phyloP scores from a whole-genome alignment of 2,329 filamentous ascomycete genomes.

The Paraphoma chrysanthemicola region DNA sequence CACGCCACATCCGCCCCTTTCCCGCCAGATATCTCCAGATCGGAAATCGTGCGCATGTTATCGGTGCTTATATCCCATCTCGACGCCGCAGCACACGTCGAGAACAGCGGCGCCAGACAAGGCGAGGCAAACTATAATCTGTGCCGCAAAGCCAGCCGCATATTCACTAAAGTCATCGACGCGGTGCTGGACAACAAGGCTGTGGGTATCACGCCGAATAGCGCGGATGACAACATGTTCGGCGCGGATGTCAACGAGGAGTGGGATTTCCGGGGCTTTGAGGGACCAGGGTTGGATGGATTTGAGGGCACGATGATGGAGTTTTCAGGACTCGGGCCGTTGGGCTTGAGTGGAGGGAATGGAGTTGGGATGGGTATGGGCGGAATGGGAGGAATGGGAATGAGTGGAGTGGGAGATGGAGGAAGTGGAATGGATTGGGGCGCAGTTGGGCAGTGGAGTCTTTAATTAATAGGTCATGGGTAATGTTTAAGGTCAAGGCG shows the following conservation, averaged over 20 bases:
- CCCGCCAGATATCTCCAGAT: constrained; percentile 40
- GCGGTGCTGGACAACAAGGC: constrained; percentile 30
- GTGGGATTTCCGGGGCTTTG: constrained; percentile 28
- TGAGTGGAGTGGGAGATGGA: background rate
- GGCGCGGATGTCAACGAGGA: background rate
- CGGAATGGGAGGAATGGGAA: background rate
- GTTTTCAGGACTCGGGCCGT: constrained; percentile 20
- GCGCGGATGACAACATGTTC: constrained; percentile 10
- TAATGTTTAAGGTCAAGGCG: too few species aligned
- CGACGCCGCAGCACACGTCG: constrained; percentile 37
- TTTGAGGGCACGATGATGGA: constrained; percentile 34
- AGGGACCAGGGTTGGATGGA: constrained; percentile 34
- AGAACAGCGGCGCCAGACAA: constrained; percentile 38
- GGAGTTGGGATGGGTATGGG: constrained; percentile 9
- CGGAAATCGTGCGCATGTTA: constrained; percentile 48
- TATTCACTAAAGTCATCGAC: constrained; percentile 41
- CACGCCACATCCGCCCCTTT: constrained; percentile 34
- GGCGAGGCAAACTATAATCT: constrained; percentile 45
- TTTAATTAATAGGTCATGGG: constrained; percentile 2
- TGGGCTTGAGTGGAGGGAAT: constrained; percentile 15
- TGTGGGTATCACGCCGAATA: constrained; percentile 10
- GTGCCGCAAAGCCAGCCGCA: constrained; percentile 38
- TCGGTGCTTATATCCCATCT: constrained; percentile 51
- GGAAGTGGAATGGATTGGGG: constrained; percentile 29
- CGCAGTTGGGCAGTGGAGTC: constrained; percentile 36